Base-by-base conservation (phyloP, 345 rosid genomes). In the Salix arbutifolia region DNA sequence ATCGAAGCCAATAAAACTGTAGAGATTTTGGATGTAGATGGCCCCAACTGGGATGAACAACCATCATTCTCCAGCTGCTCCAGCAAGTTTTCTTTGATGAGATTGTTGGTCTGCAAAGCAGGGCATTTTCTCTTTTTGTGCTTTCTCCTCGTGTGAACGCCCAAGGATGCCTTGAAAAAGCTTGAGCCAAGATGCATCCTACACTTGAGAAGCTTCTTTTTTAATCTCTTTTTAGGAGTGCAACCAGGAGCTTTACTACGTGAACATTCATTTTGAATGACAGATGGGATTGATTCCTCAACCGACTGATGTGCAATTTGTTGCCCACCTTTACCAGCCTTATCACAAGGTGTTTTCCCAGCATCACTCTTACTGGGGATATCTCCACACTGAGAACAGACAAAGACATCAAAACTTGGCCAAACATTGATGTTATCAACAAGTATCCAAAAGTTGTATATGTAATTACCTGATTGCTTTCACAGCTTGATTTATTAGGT, bases 11-110 rank as follows among this genome's bases (percentile, higher is more conserved):
- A 60, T 67, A 82, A 64, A 68, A 31, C 25, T 67, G 74, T 74
- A 18, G 33, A 77, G 30, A 67, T 76, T 76, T 79, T 83, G 78
- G 93, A 88, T 33, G 92, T 86, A 37, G 93, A 90, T 70, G 91
- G 90, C 74, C 80, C 90, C 42, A 79, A 77, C 77, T 82, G 86
- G 64, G 82, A 76, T n/a, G 81, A 53, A 71, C 69, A 60, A 67
- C 68, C 42, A 46, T 72, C 76, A 60, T 66, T 60, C 62, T 77
- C 84, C 71, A 83, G 74, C 68, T 64, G 53, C 65, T 77, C 83
- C 73, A 83, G 74, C 70, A 78, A 61, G 14, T 76, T 81, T 75
- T 84, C 89, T 78, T 84, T 77, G 16, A 78, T 35, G 37, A 84
- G 78, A 58, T 66, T 74, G 53, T 83, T 71, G 6, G 44, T 71